Evolutionary conservation across 2,329 filamentous ascomycete species (phyloP).

Genomic region (Curvularia spicifera): DNA sequence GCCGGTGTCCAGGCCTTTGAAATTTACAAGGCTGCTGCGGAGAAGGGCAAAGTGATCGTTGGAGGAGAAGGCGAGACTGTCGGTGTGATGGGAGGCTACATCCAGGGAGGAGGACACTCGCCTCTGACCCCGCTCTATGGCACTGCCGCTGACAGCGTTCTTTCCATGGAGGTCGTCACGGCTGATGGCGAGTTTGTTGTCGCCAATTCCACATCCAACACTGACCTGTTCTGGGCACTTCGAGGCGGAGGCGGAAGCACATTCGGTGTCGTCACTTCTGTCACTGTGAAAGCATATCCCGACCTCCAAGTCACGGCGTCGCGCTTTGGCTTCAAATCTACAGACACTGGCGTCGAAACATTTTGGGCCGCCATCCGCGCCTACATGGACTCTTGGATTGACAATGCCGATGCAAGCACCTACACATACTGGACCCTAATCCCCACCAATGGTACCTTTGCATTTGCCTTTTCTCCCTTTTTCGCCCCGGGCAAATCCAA

Average conservation of each 20-base stretch:
- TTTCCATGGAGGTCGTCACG: constrained; percentile 44
- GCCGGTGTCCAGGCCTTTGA: constrained; percentile 62
- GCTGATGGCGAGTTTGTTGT: constrained; percentile 41
- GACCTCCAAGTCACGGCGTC: constrained; percentile 41
- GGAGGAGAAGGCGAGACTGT: constrained; percentile 60
- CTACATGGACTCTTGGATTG: constrained; percentile 42
- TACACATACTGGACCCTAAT: constrained; percentile 45
- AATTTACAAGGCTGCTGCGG: constrained; percentile 58
- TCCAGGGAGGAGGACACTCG: constrained; percentile 61
- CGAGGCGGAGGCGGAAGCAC: constrained; percentile 46
- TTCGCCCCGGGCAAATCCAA: constrained; percentile 45
- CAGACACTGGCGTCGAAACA: constrained; percentile 41
- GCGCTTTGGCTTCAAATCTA: constrained; percentile 42
- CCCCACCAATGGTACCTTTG: constrained; percentile 42
- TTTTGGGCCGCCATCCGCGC: constrained; percentile 45
- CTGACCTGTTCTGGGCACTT: constrained; percentile 48
- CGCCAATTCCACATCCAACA: constrained; percentile 39
- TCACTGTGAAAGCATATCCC: constrained; percentile 46
- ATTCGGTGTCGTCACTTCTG: constrained; percentile 43
- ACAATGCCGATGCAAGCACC: constrained; percentile 46
- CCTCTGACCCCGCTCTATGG: constrained; percentile 58
- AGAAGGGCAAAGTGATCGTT: constrained; percentile 57
- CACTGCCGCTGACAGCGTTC: constrained; percentile 47
- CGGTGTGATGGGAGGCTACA: constrained; percentile 56
- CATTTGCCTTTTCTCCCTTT: constrained; percentile 45